phyloP scores from a whole-genome alignment of 2,329 filamentous ascomycete genomes.

The Lecanicillium sp. region DNA sequence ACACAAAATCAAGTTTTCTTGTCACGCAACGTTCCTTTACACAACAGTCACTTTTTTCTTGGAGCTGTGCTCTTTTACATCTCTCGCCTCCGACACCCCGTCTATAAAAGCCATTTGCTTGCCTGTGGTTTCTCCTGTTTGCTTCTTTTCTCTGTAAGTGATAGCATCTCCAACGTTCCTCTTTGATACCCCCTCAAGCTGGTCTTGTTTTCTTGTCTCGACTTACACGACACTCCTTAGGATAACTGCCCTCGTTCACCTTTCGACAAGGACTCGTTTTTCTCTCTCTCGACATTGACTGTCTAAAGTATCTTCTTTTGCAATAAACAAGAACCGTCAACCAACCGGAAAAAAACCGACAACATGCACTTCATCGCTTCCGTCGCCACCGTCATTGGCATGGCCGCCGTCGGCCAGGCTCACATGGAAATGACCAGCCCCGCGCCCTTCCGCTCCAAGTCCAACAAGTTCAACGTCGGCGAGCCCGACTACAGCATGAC shows the following conservation, averaged over 20 bases:
- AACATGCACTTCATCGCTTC: slow-evolving; percentile 18
- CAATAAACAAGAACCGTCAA: slow-evolving; percentile 14
- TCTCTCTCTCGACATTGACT: not conserved
- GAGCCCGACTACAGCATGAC: slow-evolving; percentile 67
- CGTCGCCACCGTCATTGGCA: slow-evolving; percentile 35
- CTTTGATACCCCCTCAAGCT: not conserved
- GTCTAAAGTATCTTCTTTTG: not conserved
- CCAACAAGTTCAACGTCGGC: slow-evolving; percentile 38
- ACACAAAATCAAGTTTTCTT: slow-evolving; percentile 1
- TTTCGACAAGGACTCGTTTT: slow-evolving; percentile 4
- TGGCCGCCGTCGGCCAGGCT: slow-evolving; percentile 39
- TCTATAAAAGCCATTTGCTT: not conserved
- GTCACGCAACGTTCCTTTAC: too few species aligned
- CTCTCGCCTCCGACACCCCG: not conserved
- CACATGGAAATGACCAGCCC: slow-evolving; percentile 54
- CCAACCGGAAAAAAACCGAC: slow-evolving; percentile 13
- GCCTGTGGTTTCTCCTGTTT: not conserved
- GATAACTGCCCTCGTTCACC: not conserved
- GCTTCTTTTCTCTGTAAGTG: not conserved
- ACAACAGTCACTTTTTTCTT: not conserved
- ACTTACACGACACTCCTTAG: not conserved
- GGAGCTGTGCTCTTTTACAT: not conserved
- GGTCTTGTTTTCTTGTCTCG: slow-evolving; percentile 2
- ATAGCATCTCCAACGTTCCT: too few species aligned
- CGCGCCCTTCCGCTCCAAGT: slow-evolving; percentile 48